A percentile compares a stretch with the other conserved stretches of the same genome.
These are phyloP conservation scores for Millerozyma acaciae DNA, from an alignment of 805 yeast genomes.

Conservation along the genomic window DNA sequence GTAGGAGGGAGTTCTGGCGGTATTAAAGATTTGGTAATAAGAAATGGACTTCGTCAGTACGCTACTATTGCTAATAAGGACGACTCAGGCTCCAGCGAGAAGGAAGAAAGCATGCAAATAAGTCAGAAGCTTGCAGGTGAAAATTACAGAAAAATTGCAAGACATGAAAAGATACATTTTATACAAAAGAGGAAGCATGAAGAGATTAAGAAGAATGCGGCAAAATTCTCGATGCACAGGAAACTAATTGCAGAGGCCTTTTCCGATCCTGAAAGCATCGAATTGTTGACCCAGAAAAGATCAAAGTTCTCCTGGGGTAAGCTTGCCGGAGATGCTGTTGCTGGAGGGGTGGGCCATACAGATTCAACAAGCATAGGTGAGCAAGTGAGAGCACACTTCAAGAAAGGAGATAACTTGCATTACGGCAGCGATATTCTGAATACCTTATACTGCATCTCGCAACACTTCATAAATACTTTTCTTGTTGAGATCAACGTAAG, in stretches of 20 bases:
- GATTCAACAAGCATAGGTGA: not conserved
- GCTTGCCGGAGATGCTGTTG: conserved; percentile 6
- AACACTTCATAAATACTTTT: conserved; percentile 21
- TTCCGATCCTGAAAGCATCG: conserved; percentile 2
- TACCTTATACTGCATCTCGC: conserved; percentile 18
- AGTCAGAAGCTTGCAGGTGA: too few species aligned
- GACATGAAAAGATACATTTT: conserved; percentile 6
- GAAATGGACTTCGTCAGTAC: too few species aligned
- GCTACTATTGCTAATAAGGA: not conserved
- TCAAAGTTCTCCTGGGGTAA: conserved; percentile 8
- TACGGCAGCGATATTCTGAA: conserved; percentile 18
- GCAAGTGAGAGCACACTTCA: conserved; percentile 1
- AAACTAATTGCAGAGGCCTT: conserved; percentile 9
- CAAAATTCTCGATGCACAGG: conserved; percentile 12
- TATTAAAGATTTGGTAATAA: too few species aligned
- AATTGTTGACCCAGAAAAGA: conserved; percentile 1
- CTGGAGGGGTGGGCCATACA: not conserved
- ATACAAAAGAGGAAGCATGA: conserved; percentile 1
- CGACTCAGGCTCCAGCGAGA: not conserved
- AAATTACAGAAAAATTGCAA: conserved; percentile 6
- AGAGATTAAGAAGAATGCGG: too few species aligned
- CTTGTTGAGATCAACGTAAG: conserved; percentile 28
- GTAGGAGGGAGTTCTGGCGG: too few species aligned
- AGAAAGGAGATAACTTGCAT: conserved; percentile 7
- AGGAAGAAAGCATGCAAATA: not conserved